Conservation (phyloP, 2,329 filamentous ascomycete genomes). For the Macrophomina tecta region DNA sequence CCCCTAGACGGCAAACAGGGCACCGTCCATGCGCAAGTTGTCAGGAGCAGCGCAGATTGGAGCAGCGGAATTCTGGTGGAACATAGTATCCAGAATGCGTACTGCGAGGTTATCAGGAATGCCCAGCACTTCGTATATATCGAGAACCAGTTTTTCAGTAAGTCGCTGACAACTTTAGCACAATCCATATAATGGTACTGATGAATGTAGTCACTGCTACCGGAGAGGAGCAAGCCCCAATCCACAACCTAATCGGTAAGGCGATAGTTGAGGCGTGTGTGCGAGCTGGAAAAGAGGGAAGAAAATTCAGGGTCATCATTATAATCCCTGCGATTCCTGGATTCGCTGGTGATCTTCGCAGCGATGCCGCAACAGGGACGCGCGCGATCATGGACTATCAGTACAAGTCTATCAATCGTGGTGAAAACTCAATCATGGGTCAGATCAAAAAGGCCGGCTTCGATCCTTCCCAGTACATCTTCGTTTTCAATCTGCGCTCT, state of each 20-base stretch:
- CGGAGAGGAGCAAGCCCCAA: conserved; percentile 81
- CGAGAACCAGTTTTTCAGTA: conserved; percentile 96
- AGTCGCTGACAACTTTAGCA: conserved; percentile 30
- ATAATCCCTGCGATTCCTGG: conserved; percentile 91
- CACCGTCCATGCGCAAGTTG: conserved; percentile 79
- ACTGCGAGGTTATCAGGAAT: conserved; percentile 81
- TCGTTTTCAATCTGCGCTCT: conserved; percentile 90
- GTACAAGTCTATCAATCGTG: conserved; percentile 93
- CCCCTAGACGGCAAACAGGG: conserved; percentile 62
- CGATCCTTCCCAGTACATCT: conserved; percentile 80
- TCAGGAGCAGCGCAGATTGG: conserved; percentile 93
- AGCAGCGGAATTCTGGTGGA: conserved; percentile 87
- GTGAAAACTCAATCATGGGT: conserved; percentile 87
- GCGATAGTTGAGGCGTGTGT: conserved; percentile 92
- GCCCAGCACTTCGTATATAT: conserved; percentile 96
- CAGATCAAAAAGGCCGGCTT: conserved; percentile 76
- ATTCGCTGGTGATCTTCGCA: conserved; percentile 88
- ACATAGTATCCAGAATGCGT: conserved; percentile 86
- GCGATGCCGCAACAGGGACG: conserved; percentile 83
- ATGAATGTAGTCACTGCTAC: conserved; percentile 74
- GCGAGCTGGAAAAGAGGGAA: conserved; percentile 76
- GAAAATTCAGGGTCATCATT: conserved; percentile 90
- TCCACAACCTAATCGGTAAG: conserved; percentile 85
- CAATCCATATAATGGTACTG: neutral
- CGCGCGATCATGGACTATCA: conserved; percentile 97